Conservation (phyloP, 345 rosid genomes). For the Melaleuca quinquenervia region DNA sequence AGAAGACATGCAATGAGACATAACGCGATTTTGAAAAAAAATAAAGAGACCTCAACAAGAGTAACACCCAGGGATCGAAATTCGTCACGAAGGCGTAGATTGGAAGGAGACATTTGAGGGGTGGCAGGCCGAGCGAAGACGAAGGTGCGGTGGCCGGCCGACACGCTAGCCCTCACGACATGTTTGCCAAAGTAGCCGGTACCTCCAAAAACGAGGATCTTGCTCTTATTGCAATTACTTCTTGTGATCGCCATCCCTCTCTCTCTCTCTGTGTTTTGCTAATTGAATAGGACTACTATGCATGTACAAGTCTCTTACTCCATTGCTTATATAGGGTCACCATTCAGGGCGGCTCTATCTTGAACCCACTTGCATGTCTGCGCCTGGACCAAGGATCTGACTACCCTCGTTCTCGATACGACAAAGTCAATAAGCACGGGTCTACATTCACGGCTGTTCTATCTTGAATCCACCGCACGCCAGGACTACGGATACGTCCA, state of each 20-base stretch:
- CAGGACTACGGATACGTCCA: too few relatives aligned
- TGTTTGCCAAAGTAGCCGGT: slow-evolving; percentile 26
- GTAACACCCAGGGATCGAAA: slow-evolving; percentile 18
- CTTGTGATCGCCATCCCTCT: not conserved
- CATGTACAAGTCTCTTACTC: not conserved
- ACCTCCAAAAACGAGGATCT: slow-evolving; percentile 27
- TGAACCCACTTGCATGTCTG: too few relatives aligned
- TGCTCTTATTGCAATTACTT: not conserved
- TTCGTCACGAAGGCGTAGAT: not conserved
- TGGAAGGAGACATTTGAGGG: not conserved
- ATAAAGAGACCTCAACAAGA: slow-evolving; percentile 7
- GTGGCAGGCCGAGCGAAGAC: slow-evolving; percentile 19
- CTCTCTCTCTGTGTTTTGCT: not conserved
- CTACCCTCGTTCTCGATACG: too few relatives aligned
- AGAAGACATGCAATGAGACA: not conserved
- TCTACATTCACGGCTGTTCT: too few relatives aligned
- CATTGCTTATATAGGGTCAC: not conserved
- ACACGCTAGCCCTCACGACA: slow-evolving; percentile 22
- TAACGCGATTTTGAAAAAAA: too few relatives aligned
- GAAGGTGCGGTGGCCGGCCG: slow-evolving; percentile 12
- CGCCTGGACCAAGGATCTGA: not conserved
- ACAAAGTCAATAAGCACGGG: too few relatives aligned
- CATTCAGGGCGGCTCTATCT: too few relatives aligned
- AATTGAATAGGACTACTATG: not conserved
- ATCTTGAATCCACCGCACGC: too few relatives aligned